Conservation (phyloP, 2,329 filamentous ascomycete species). For the Aspergillus costaricaensis region DNA sequence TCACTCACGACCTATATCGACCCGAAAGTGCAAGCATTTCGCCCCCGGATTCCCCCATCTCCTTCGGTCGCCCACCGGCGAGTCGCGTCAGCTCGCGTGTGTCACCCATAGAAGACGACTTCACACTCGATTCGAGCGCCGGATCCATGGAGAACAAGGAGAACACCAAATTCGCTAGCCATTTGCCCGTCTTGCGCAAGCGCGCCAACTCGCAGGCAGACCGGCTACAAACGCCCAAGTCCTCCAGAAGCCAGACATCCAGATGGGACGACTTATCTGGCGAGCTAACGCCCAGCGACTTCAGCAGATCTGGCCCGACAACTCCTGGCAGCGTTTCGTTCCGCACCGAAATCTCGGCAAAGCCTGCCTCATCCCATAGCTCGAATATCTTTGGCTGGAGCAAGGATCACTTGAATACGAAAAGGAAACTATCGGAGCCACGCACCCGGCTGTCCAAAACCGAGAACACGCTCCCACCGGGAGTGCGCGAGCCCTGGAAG, state of each 20-base stretch:
- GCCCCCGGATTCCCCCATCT: conserved; percentile 47
- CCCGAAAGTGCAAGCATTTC: conserved; percentile 47
- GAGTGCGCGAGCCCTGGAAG: conserved; percentile 61
- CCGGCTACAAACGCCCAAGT: conserved; percentile 4
- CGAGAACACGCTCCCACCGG: conserved; percentile 44
- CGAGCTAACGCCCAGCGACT: conserved; percentile 61
- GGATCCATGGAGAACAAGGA: conserved; percentile 17
- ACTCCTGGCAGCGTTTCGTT: conserved; percentile 50
- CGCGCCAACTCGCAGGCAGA: conserved; percentile 17
- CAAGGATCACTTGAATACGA: conserved; percentile 43
- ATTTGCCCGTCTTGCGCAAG: conserved; percentile 32
- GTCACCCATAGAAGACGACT: conserved; percentile 44
- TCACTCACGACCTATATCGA: background rate
- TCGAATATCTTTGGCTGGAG: conserved; percentile 35
- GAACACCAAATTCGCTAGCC: conserved; percentile 28
- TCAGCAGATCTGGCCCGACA: conserved; percentile 59
- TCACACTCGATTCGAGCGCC: conserved; percentile 14
- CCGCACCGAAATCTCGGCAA: conserved; percentile 26
- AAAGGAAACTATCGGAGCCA: conserved; percentile 35
- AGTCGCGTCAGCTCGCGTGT: conserved; percentile 37
- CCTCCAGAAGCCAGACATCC: conserved; percentile 18
- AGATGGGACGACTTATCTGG: conserved; percentile 68
- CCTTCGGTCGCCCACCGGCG: conserved; percentile 20
- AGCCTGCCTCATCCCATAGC: conserved; percentile 28
- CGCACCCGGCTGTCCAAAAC: conserved; percentile 43